Evolutionary conservation across 805 yeast genomes (phyloP).

Genomic region (Cyberlindnera xylosilytica): DNA sequence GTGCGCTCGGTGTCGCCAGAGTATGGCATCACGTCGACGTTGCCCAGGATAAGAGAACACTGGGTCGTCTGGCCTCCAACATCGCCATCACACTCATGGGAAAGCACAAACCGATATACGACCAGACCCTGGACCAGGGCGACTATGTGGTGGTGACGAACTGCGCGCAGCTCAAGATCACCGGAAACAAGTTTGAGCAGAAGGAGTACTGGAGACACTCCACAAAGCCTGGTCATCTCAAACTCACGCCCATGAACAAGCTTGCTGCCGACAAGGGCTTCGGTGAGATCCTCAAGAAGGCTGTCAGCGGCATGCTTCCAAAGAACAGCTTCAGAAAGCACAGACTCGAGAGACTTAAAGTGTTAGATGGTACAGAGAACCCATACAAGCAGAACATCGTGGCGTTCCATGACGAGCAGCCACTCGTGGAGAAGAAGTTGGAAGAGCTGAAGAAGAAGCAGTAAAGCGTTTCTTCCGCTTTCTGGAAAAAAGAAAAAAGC

Average conservation of each 20-base stretch:
- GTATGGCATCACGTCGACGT: conserved; percentile 96
- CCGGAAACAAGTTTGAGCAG: conserved; percentile 80
- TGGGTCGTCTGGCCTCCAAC: conserved; percentile 88
- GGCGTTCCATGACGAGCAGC: conserved; percentile 81
- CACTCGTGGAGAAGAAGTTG: conserved; percentile 43
- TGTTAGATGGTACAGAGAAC: conserved; percentile 83
- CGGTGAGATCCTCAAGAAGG: conserved; percentile 79
- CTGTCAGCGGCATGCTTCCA: conserved; percentile 96
- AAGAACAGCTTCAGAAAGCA: conserved; percentile 77
- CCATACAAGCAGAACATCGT: conserved; percentile 81
- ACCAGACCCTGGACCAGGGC: conserved; percentile 80
- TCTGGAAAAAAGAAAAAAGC: neutral
- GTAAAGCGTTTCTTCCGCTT: neutral
- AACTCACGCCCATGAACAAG: conserved; percentile 76
- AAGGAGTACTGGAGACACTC: conserved; percentile 89
- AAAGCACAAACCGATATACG: conserved; percentile 92
- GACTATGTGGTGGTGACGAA: conserved; percentile 97
- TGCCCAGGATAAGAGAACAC: conserved; percentile 75
- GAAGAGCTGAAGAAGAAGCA: conserved; percentile 20
- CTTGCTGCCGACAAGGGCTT: conserved; percentile 77
- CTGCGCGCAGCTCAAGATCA: conserved; percentile 73
- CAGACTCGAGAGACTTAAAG: conserved; percentile 80
- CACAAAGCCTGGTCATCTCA: conserved; percentile 84
- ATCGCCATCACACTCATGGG: conserved; percentile 90
- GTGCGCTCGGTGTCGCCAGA: conserved; percentile 75